Evolutionary conservation across 768 basidiomycete genomes (phyloP), one percentile per base, ranked within the genome.

Genomic region (Tylopilus vinaceipallidus): DNA sequence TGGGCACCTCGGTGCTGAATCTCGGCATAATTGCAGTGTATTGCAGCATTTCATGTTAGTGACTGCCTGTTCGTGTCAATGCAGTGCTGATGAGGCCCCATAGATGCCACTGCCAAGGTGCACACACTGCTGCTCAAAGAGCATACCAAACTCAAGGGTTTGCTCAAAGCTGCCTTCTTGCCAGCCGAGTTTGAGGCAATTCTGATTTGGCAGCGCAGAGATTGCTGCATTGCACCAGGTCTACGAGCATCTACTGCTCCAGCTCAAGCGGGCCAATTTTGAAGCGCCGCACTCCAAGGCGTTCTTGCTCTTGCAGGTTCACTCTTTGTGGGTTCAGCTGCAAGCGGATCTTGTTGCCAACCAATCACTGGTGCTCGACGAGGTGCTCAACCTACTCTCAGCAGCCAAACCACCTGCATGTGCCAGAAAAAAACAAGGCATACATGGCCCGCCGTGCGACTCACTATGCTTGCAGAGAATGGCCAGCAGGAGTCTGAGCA

Each of bases 1-100:
- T 95, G 87, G 92, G 95, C 55, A 80, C 91, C 1, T 82, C 84
- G 3, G 84, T 94, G 2, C 82, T 98, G 60, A 99, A 98, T 70
- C 75, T 98, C 32, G 97, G 97, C 49, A 97, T 98, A 94, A 98
- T 99, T 59, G 97, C 95, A 0, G 93, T 94, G 0, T 94, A 93
- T 72, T 95, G 93, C 68, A 91, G 93, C 61, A 94, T 94, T 35
- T 93, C 90, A 47, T 91, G 88, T 89, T 56, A 65, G 86, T 75
- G 41, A 33, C 23, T 2, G 3, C 11, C 42, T 14, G 10, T 30
- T 22, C 3, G 29, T n/a, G n/a, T 30, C 14, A 19, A 26, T 6
- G n/a, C 2, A 20, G 30, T 16, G 24, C 35, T 52, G 17, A 52
- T 33, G 27, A 5, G 10, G 27, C 27, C 42, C 30, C 59, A 40